phyloP scores from a whole-genome alignment of 2,329 filamentous ascomycete genomes.

The Aspergillus fructus region DNA sequence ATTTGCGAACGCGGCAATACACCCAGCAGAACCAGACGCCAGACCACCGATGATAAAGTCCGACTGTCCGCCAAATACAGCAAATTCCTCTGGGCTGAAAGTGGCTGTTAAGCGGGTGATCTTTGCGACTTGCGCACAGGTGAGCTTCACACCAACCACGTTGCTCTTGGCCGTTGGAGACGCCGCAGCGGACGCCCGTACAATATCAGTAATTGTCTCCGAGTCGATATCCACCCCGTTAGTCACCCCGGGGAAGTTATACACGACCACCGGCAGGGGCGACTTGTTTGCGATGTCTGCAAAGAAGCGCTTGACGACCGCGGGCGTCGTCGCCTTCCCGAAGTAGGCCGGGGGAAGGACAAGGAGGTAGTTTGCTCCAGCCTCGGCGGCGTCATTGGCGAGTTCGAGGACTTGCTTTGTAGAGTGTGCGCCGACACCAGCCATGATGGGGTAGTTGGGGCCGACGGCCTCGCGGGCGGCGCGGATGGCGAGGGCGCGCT shows the following conservation, averaged over 20 bases:
- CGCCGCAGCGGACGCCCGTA: constrained; percentile 39
- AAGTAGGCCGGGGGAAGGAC: constrained; percentile 66
- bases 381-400: constrained; percentile 57
- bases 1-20: constrained; percentile 59
- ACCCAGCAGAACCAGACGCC: constrained; percentile 53
- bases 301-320: constrained; percentile 61
- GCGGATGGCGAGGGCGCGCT: constrained; percentile 55
- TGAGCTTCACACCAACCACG: constrained; percentile 65
- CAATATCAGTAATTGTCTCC: constrained; percentile 57
- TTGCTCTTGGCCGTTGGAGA: constrained; percentile 44
- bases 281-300: constrained; percentile 53
- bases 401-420: constrained; percentile 63
- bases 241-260: constrained; percentile 69
- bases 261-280: constrained; percentile 60
- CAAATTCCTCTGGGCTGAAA: constrained; percentile 58
- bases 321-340: constrained; percentile 60
- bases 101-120: constrained; percentile 56
- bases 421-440: constrained; percentile 65
- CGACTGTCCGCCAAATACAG: constrained; percentile 69
- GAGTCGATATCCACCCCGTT: constrained; percentile 69
- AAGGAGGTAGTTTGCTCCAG: constrained; percentile 62
- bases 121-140: constrained; percentile 63
- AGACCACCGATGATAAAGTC: constrained; percentile 66
- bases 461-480: constrained; percentile 57
- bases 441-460: constrained; percentile 58